Evolutionary conservation across 2,329 filamentous ascomycete genomes (phyloP).

Genomic region (Hyphodiscus sp.): DNA sequence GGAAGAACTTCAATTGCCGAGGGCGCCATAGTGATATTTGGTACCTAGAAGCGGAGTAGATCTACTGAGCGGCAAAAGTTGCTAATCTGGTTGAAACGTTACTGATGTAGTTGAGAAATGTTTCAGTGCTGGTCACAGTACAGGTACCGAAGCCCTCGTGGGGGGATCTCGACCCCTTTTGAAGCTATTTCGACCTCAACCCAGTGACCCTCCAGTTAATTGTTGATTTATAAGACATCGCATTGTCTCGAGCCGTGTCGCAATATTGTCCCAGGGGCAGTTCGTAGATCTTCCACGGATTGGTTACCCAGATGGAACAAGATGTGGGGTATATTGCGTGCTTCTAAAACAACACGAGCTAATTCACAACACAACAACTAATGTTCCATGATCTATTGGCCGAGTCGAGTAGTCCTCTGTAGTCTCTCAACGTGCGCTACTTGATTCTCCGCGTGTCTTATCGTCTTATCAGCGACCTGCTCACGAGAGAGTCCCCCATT

Average conservation of each 20-base stretch:
- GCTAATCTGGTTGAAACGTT: background rate
- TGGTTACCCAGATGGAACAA: conserved; percentile 8
- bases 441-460: background rate
- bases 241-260: conserved; percentile 1
- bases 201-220: background rate
- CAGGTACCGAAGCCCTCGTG: too few species aligned
- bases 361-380: background rate
- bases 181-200: background rate
- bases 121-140: background rate
- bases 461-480: background rate
- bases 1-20: conserved; percentile 39
- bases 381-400: background rate
- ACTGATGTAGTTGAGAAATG: background rate
- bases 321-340: conserved; percentile 21
- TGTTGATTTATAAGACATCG: conserved; percentile 15
- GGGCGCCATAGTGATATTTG: conserved; percentile 36
- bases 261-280: conserved; percentile 1
- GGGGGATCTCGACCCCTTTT: background rate
- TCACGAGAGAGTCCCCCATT: background rate
- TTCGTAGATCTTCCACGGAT: background rate
- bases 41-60: background rate
- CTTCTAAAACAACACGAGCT: background rate
- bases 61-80: background rate
- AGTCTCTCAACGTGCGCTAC: background rate
- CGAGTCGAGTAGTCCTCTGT: background rate